These are phyloP conservation scores for Orbilia brochopaga DNA, from an alignment of 2,329 filamentous ascomycete genomes.

Conservation along the genomic window DNA sequence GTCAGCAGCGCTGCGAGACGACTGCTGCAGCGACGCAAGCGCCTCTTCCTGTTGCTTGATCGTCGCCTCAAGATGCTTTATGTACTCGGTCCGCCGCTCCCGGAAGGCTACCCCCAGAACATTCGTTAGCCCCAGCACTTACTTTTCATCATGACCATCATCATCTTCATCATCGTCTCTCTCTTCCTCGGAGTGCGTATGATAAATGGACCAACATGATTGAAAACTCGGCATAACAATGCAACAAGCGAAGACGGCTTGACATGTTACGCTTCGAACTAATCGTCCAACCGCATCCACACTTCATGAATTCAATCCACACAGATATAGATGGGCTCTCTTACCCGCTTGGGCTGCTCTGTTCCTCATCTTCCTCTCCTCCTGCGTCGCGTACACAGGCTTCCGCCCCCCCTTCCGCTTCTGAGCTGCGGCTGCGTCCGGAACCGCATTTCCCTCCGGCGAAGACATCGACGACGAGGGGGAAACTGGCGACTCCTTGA, in stretches of 20 bases:
- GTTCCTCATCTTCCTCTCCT: constrained; percentile 97
- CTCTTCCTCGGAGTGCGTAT: background rate
- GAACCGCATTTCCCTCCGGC: constrained; percentile 53
- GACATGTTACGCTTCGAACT: constrained; percentile 13
- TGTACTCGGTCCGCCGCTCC: constrained; percentile 96
- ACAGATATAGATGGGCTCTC: constrained; percentile 14
- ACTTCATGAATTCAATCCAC: constrained; percentile 7
- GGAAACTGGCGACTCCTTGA: constrained; percentile 55
- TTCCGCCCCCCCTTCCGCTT: constrained; percentile 98
- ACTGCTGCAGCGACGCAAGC: constrained; percentile 87
- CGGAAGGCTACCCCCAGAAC: constrained; percentile 68
- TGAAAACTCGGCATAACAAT: background rate
- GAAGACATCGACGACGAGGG: constrained; percentile 55
- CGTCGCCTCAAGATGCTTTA: constrained; percentile 96
- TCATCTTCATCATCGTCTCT: background rate
- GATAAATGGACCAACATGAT: background rate
- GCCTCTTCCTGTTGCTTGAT: constrained; percentile 97
- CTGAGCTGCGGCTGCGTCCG: constrained; percentile 60
- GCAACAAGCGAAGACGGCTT: background rate
- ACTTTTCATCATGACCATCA: too few species aligned
- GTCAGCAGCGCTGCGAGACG: constrained; percentile 90
- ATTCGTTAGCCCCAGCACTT: background rate
- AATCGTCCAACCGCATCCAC: constrained; percentile 17
- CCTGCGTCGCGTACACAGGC: constrained; percentile 97
- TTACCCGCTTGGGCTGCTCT: constrained; percentile 85